phyloP scores from a whole-genome alignment of 495 filamentous ascomycete species.

The Neurospora pannonica region DNA sequence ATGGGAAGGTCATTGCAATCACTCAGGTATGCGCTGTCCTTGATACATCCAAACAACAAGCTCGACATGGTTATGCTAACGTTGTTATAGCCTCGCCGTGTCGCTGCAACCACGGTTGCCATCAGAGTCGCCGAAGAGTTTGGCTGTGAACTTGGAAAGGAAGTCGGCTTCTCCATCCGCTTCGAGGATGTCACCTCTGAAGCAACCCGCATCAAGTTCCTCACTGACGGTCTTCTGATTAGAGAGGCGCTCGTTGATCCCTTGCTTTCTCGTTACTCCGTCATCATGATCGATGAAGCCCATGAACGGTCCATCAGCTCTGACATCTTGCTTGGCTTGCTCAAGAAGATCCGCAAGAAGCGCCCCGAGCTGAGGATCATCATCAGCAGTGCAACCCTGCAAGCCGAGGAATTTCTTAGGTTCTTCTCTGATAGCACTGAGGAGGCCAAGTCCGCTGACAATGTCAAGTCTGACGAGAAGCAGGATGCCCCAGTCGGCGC shows the following conservation, averaged over 20 bases:
- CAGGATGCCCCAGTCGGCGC: conserved; percentile 41
- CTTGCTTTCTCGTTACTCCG: conserved; percentile 82
- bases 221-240: conserved; percentile 92
- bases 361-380: conserved; percentile 80
- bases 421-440: conserved; percentile 59
- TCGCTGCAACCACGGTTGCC: conserved; percentile 90
- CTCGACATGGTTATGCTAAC: conserved; percentile 9
- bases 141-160: conserved; percentile 81
- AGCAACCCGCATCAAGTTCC: conserved; percentile 83
- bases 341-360: conserved; percentile 86
- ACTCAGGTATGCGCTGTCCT: conserved; percentile 61
- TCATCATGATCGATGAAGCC: conserved; percentile 98
- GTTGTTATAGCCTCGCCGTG: conserved; percentile 62
- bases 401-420: conserved; percentile 76
- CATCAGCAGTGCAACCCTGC: conserved; percentile 87
- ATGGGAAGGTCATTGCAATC: conserved; percentile 71
- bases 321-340: conserved; percentile 82
- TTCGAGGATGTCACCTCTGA: conserved; percentile 95
- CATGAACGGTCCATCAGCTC: conserved; percentile 94
- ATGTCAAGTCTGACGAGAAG: conserved; percentile 32
- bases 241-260: conserved; percentile 92
- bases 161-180: conserved; percentile 92
- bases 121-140: conserved; percentile 87
- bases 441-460: conserved; percentile 33
- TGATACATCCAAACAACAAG: background rate